Conservation (phyloP, 1,284 basidiomycete species). For the Pisolithus thermaeus region DNA sequence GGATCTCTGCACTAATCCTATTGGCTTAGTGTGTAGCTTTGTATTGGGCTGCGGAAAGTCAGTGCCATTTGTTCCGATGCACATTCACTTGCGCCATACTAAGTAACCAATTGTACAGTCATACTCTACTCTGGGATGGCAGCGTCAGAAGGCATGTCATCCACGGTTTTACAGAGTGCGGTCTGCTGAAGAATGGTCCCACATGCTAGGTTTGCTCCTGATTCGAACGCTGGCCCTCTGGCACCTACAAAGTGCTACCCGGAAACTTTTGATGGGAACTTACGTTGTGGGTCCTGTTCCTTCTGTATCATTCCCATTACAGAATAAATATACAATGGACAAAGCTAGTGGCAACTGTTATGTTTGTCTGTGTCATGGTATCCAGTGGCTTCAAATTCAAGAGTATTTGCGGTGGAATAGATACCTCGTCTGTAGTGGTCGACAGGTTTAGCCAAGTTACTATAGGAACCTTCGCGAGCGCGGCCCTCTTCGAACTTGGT, state of each 20-base stretch:
- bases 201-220: background rate
- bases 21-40: background rate
- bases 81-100: background rate
- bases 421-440: background rate
- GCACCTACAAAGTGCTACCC: background rate
- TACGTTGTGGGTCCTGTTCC: slow-evolving; percentile 1
- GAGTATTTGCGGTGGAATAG: background rate
- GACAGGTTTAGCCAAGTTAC: background rate
- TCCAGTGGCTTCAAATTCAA: slow-evolving; percentile 1
- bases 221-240: slow-evolving; percentile 6
- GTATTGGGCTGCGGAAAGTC: slow-evolving; percentile 1
- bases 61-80: background rate
- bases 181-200: too few relatives aligned
- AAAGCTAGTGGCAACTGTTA: slow-evolving; percentile 1
- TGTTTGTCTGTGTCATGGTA: slow-evolving; percentile 1
- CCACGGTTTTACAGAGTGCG: background rate
- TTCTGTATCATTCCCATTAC: background rate
- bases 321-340: background rate
- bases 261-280: background rate
- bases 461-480: slow-evolving; percentile 2
- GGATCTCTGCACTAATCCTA: background rate
- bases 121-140: slow-evolving; percentile 4
- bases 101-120: background rate
- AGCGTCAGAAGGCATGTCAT: slow-evolving; percentile 3
- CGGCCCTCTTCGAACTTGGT: slow-evolving; percentile 6